Evolutionary conservation across 1,139 yeast species (phyloP).

Genomic region (Chernovozyma sophiae-reginae): DNA sequence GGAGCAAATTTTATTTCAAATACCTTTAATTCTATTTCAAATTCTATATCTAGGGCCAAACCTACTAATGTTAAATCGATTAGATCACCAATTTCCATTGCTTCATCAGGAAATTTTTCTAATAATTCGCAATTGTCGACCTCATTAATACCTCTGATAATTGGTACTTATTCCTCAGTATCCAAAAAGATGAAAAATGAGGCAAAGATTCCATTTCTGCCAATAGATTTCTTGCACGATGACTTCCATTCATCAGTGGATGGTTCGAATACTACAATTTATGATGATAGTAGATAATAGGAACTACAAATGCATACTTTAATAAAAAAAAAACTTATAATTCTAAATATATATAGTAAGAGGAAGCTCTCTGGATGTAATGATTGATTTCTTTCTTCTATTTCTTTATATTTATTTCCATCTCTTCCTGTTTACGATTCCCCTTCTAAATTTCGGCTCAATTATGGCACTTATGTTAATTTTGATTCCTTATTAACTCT

Average conservation of each 20-base stretch:
- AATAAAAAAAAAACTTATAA: background rate
- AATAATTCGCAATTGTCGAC: constrained; percentile 23
- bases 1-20: constrained; percentile 11
- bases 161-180: constrained; percentile 38
- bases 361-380: too few species aligned
- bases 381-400: too few species aligned
- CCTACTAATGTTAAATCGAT: constrained; percentile 1
- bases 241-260: constrained; percentile 16
- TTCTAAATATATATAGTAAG: background rate
- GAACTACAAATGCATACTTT: background rate
- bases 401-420: too few species aligned
- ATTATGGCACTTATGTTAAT: too few species aligned
- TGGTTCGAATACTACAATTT: background rate
- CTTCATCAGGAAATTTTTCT: constrained; percentile 5
- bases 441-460: too few species aligned
- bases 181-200: constrained; percentile 34
- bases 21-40: constrained; percentile 18
- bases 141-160: constrained; percentile 38
- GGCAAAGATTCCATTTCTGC: constrained; percentile 38
- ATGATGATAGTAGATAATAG: too few species aligned
- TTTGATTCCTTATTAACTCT: constrained; percentile 36
- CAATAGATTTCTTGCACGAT: constrained; percentile 38
- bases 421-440: too few species aligned
- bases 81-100: constrained; percentile 7
- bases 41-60: constrained; percentile 16